Conservation (phyloP, 2,329 filamentous ascomycete species). For the Lizonia empirigonia region DNA sequence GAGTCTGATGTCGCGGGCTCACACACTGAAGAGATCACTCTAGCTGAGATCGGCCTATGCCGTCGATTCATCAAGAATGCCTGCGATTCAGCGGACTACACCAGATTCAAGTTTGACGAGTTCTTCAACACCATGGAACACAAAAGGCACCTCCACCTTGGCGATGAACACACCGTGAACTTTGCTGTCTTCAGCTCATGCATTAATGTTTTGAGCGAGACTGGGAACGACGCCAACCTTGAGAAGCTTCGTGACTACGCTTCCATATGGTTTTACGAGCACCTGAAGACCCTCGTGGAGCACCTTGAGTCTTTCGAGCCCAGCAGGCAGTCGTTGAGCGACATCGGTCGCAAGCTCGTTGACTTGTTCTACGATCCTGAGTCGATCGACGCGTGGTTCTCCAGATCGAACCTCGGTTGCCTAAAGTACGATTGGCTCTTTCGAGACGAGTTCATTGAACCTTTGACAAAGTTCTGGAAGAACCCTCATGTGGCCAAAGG, state of each 20-base stretch:
- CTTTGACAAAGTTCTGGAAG: slow-evolving; percentile 9
- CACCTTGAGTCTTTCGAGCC: slow-evolving; percentile 10
- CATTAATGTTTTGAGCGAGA: background rate
- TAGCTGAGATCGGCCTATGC: slow-evolving; percentile 15
- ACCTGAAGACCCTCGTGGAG: slow-evolving; percentile 14
- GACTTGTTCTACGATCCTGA: too few species aligned
- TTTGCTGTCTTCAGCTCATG: background rate
- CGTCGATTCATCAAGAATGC: slow-evolving; percentile 13
- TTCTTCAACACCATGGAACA: slow-evolving; percentile 19
- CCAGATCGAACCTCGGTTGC: too few species aligned
- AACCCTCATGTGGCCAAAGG: slow-evolving; percentile 19
- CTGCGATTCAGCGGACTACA: slow-evolving; percentile 11
- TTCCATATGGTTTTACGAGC: slow-evolving; percentile 14
- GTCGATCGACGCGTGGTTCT: too few species aligned
- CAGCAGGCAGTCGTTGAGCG: slow-evolving; percentile 1
- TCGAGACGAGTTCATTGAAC: slow-evolving; percentile 2
- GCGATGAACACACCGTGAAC: background rate
- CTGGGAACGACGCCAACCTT: background rate
- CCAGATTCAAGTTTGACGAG: slow-evolving; percentile 17
- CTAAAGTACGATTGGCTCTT: slow-evolving; percentile 5
- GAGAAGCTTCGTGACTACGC: slow-evolving; percentile 4
- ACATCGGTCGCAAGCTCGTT: too few species aligned
- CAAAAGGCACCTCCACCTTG: slow-evolving; percentile 10
- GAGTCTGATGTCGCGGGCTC: background rate
- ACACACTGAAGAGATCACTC: background rate